Evolutionary conservation across 2,329 filamentous ascomycete genomes (phyloP).

Genomic region (Lasiodiplodia sp.): DNA sequence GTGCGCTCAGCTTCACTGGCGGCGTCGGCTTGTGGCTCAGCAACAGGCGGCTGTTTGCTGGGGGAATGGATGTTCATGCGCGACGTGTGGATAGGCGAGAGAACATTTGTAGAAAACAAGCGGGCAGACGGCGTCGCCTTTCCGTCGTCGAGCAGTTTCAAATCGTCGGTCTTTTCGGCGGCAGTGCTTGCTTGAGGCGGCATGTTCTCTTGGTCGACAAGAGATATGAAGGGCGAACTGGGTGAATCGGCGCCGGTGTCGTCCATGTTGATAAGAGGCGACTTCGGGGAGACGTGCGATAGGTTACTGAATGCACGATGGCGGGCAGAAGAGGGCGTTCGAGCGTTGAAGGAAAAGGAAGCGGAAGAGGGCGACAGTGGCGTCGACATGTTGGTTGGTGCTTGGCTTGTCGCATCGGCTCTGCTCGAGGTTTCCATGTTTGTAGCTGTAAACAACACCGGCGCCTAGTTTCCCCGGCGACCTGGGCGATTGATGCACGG

Average conservation of each 20-base stretch:
- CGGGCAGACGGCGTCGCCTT: slow-evolving; percentile 42
- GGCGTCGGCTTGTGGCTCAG: slow-evolving; percentile 34
- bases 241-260: slow-evolving; percentile 50
- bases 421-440: slow-evolving; percentile 5
- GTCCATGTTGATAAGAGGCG: slow-evolving; percentile 27
- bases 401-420: slow-evolving; percentile 14
- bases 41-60: slow-evolving; percentile 32
- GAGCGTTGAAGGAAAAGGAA: slow-evolving; percentile 16
- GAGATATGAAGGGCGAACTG: slow-evolving; percentile 58
- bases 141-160: slow-evolving; percentile 32
- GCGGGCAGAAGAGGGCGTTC: slow-evolving; percentile 26
- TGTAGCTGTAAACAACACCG: slow-evolving; percentile 23
- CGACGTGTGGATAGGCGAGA: slow-evolving; percentile 43
- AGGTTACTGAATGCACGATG: slow-evolving; percentile 14
- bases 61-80: slow-evolving; percentile 35
- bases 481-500: background rate
- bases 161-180: slow-evolving; percentile 13
- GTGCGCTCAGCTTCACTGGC: slow-evolving; percentile 30
- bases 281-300: slow-evolving; percentile 24
- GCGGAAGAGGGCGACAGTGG: slow-evolving; percentile 23
- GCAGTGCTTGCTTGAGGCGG: slow-evolving; percentile 32
- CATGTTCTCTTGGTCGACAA: slow-evolving; percentile 52
- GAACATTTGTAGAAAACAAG: slow-evolving; percentile 42
- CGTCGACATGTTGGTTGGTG: slow-evolving; percentile 17
- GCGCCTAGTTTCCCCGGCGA: slow-evolving; percentile 19